A percentile compares a stretch with the other conserved stretches of the same genome.
Conservation (phyloP, 2,329 filamentous ascomycete genomes). For the Aspergillus costaricaensis region DNA sequence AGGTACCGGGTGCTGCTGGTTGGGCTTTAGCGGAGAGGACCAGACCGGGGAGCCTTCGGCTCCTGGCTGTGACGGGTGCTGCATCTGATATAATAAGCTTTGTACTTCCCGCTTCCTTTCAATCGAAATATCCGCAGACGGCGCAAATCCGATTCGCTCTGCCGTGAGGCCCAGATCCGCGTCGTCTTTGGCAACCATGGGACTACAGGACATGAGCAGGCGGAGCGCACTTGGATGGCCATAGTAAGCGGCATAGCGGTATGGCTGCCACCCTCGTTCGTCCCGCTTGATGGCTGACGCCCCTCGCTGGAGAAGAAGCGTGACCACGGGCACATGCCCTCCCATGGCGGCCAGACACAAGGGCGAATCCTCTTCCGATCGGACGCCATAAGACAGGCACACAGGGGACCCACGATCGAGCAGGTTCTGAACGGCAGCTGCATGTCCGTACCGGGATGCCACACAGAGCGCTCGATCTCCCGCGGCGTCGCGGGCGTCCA, state of each 20-base stretch:
- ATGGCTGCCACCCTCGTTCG: conserved; percentile 40
- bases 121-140: conserved; percentile 23
- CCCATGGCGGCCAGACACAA: conserved; percentile 40
- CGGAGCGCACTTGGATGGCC: conserved; percentile 39
- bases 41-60: background rate
- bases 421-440: conserved; percentile 36
- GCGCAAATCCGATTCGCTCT: conserved; percentile 29
- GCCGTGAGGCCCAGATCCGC: conserved; percentile 20
- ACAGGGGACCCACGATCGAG: conserved; percentile 36
- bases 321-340: conserved; percentile 36
- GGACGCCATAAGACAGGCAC: conserved; percentile 26
- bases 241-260: conserved; percentile 42
- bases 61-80: background rate
- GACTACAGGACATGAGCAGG: conserved; percentile 32
- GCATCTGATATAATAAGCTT: conserved; percentile 19
- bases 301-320: conserved; percentile 35
- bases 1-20: background rate
- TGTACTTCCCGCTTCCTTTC: conserved; percentile 25
- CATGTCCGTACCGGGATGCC: conserved; percentile 36
- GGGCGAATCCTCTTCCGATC: conserved; percentile 39
- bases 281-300: conserved; percentile 39
- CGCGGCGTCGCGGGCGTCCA: conserved; percentile 35
- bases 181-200: conserved; percentile 14
- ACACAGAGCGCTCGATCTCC: conserved; percentile 39
- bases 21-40: background rate